Conservation (phyloP, 139 green algal species). For the Chlamydomonas sphaeroides region DNA sequence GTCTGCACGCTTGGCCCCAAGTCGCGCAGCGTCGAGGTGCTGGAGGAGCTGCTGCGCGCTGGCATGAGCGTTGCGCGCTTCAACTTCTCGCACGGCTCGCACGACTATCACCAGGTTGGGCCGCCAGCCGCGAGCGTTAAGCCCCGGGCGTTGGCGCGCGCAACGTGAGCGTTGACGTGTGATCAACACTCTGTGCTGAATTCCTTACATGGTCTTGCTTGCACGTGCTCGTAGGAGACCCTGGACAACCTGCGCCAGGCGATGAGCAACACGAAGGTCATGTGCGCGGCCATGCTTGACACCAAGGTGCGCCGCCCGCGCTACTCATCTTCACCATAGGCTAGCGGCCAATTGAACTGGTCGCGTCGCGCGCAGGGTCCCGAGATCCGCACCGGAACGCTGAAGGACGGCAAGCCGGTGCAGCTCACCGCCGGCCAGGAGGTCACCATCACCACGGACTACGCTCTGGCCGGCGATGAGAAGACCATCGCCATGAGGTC, state of each 20-base stretch:
- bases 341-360: not conserved
- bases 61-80: conserved; percentile 97
- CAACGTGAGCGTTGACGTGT: not conserved
- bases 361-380: conserved; percentile 78
- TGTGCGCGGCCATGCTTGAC: conserved; percentile 98
- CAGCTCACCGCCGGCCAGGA: conserved; percentile 79
- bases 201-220: too few species aligned
- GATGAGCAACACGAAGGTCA: conserved; percentile 91
- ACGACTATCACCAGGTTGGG: conserved; percentile 93
- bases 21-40: conserved; percentile 77
- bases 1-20: conserved; percentile 95
- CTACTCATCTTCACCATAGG: not conserved
- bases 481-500: conserved; percentile 89
- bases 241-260: conserved; percentile 90
- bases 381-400: conserved; percentile 96
- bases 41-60: conserved; percentile 89
- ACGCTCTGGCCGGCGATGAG: conserved; percentile 81
- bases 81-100: conserved; percentile 96
- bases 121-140: not conserved
- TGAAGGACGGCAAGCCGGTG: conserved; percentile 91
- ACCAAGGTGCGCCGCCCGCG: conserved; percentile 84
- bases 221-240: conserved; percentile 78
- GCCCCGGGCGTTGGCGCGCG: not conserved
- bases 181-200: not conserved
- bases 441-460: conserved; percentile 96